Percentiles rank a stretch among this genome's conserved stretches.
phyloP scores from a whole-genome alignment of 495 filamentous ascomycete genomes.

The Hypoxylon subgilvum region DNA sequence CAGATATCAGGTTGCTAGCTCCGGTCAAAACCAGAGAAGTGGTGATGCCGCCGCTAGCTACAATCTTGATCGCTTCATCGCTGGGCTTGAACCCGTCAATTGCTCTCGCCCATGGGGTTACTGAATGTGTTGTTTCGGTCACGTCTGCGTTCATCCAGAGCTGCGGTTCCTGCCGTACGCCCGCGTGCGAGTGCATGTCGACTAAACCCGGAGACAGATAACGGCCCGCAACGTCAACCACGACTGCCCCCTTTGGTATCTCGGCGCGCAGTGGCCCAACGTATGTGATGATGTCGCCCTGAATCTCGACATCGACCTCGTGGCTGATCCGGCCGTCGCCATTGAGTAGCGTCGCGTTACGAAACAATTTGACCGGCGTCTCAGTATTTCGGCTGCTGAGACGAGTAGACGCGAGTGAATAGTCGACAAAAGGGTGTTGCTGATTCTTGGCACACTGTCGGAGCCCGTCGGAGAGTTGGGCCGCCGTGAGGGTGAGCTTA shows the following conservation, averaged over 20 bases:
- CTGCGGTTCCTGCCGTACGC: constrained; percentile 31
- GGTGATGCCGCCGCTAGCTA: constrained; percentile 59
- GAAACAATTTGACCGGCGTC: constrained; percentile 9
- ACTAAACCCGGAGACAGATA: constrained; percentile 59
- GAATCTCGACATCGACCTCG: constrained; percentile 40
- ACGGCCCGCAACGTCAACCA: constrained; percentile 41
- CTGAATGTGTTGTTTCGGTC: constrained; percentile 42
- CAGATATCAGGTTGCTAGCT: constrained; percentile 59
- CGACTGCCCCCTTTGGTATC: neutral
- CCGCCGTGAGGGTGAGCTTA: neutral
- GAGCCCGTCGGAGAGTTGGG: neutral
- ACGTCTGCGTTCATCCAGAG: constrained; percentile 32
- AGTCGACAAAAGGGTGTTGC: constrained; percentile 1
- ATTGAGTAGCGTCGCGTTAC: constrained; percentile 46
- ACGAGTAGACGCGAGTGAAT: neutral
- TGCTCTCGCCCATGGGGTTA: constrained; percentile 53
- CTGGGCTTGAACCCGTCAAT: constrained; percentile 53
- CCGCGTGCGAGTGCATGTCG: constrained; percentile 59
- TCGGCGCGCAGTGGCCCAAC: constrained; percentile 4
- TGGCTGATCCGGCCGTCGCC: constrained; percentile 34
- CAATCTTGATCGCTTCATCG: constrained; percentile 50
- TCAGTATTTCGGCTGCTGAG: neutral
- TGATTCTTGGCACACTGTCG: constrained; percentile 3
- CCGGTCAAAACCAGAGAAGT: constrained; percentile 60
- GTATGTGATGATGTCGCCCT: constrained; percentile 14